Evolutionary conservation across 306 rosid species (phyloP), one percentile per base, ranked within the genome.

Genomic region (Vigna mungo): DNA sequence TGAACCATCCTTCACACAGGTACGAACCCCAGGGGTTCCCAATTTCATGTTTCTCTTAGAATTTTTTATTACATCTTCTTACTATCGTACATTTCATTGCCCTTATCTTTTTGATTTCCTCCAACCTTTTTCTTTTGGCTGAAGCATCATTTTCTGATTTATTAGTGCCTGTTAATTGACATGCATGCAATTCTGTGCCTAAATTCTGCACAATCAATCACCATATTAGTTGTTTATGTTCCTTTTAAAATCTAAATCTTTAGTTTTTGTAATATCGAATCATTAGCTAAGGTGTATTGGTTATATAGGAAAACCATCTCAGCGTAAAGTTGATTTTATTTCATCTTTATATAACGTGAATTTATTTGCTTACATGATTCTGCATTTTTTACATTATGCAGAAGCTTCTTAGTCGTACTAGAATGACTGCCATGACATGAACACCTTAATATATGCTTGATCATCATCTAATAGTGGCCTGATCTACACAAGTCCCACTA

Each of bases 1-100:
- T 44, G 16, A 41, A 14, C 27, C 77, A 39, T 68, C 48, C 7
- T 51, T 71, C 56, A 7, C 55, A 14, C 32, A 68, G 18, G 44
- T 21, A 61, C 23, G 53, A 65, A 37, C 79, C 75, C 71, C 47
- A 49, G 44, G 71, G 65, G 43, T 37, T 13, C 39, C 34, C 21
- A 72, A 72, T 83, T 34, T 72, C 46, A 66, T 43, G 66, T 78
- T 34, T 25, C 21, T 43, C 25, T 54, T 53, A 27, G 17, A 15
- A 62, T 75, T 75, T 12, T 25, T 6, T 23, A 71, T 61, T 21
- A 12, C 55, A 13, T 37, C 20, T 77, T 55, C 46, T 65, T 16
- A 30, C 47, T 12, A 17, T 17, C 14, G 47, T 71, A 61, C 51
- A 6, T 56, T 68, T 43, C 68, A 18, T 41, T 37, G 27, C 34